phyloP scores from a whole-genome alignment of 352 stramenopile species.

The Phytophthora tubulina region DNA sequence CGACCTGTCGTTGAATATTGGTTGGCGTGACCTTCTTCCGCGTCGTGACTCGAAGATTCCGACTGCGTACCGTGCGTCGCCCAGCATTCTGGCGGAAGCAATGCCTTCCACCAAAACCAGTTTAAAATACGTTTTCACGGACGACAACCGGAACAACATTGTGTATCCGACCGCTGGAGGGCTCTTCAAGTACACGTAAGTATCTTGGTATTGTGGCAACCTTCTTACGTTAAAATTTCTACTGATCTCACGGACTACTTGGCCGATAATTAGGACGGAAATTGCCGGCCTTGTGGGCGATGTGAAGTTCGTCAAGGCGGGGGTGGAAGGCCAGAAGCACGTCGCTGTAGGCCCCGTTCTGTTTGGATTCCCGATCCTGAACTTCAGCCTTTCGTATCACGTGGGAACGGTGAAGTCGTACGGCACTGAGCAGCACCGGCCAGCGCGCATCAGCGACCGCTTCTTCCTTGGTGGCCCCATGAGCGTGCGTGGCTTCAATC shows the following conservation, averaged over 20 bases:
- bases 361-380: conserved; percentile 80
- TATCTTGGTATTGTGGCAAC: conserved; percentile 9
- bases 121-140: conserved; percentile 93
- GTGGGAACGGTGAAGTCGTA: conserved; percentile 86
- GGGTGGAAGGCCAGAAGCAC: conserved; percentile 89
- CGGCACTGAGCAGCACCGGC: conserved; percentile 72
- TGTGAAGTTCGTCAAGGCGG: conserved; percentile 90
- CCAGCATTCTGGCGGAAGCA: conserved; percentile 91
- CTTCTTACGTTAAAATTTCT: not conserved
- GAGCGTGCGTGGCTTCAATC: conserved; percentile 91
- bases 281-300: conserved; percentile 88
- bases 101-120: conserved; percentile 93
- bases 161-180: conserved; percentile 89
- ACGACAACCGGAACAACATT: conserved; percentile 89
- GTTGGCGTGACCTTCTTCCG: conserved; percentile 90
- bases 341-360: conserved; percentile 67
- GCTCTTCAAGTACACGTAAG: conserved; percentile 90
- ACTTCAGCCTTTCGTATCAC: conserved; percentile 85
- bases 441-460: conserved; percentile 91
- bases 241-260: conserved; percentile 7
- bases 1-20: conserved; percentile 86
- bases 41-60: conserved; percentile 85
- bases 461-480: conserved; percentile 93
- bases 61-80: conserved; percentile 90
- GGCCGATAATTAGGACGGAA: conserved; percentile 69